phyloP scores from a whole-genome alignment of 1,284 basidiomycete genomes.

The Cerrena zonata region DNA sequence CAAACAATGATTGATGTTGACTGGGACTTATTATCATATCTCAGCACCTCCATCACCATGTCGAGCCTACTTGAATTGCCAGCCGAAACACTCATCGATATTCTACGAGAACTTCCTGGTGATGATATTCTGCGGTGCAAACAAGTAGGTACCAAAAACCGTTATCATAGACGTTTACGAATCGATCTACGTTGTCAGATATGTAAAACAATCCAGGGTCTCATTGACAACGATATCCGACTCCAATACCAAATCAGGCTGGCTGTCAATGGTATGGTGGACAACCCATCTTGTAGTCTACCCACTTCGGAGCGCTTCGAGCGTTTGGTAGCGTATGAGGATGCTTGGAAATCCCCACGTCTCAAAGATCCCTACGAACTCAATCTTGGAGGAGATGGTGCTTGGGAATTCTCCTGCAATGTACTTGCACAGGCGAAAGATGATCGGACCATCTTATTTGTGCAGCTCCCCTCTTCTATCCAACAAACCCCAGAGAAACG shows the following conservation, averaged over 20 bases:
- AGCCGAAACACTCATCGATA: slow-evolving; percentile 23
- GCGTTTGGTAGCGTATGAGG: slow-evolving; percentile 38
- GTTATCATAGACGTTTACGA: no score
- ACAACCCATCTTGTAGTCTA: slow-evolving; percentile 31
- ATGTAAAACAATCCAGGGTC: slow-evolving; percentile 34
- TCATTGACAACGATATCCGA: slow-evolving; percentile 32
- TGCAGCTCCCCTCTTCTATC: slow-evolving; percentile 44
- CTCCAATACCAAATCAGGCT: slow-evolving; percentile 53
- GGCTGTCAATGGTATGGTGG: slow-evolving; percentile 41
- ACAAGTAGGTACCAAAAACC: neutral
- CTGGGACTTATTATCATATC: no score
- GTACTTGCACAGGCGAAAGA: slow-evolving; percentile 45
- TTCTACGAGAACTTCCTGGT: slow-evolving; percentile 26
- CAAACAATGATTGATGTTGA: no score
- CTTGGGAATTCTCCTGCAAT: slow-evolving; percentile 57
- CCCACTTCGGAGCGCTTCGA: slow-evolving; percentile 34
- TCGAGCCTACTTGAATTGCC: slow-evolving; percentile 17
- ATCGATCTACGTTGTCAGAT: slow-evolving; percentile 31
- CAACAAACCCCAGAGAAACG: slow-evolving; percentile 40
- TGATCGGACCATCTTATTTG: slow-evolving; percentile 34
- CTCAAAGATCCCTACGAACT: slow-evolving; percentile 35
- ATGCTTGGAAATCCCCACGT: slow-evolving; percentile 41
- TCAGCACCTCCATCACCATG: no score
- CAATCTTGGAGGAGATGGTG: slow-evolving; percentile 29
- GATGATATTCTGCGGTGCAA: slow-evolving; percentile 26